phyloP scores from a whole-genome alignment of 192 early-diverging fungal genomes.

The Phycomyces blakesleeanus region DNA sequence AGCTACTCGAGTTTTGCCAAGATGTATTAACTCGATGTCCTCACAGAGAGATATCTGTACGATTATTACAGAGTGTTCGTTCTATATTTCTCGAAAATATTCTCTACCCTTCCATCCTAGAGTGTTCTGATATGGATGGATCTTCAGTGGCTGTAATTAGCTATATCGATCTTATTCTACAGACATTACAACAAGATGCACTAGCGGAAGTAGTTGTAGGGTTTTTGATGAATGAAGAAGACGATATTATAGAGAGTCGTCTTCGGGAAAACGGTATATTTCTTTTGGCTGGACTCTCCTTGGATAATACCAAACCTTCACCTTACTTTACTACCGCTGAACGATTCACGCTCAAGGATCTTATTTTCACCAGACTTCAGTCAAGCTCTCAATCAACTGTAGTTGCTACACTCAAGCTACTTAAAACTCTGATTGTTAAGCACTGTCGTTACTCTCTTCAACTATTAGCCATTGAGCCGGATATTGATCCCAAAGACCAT shows the following conservation, averaged over 20 bases:
- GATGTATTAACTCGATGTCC: constrained; percentile 67
- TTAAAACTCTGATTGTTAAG: constrained; percentile 67
- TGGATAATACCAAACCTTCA: constrained; percentile 4
- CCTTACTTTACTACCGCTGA: constrained; percentile 14
- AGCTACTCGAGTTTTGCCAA: constrained; percentile 72
- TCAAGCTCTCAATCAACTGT: constrained; percentile 86
- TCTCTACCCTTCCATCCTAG: constrained; percentile 78
- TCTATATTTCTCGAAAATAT: constrained; percentile 81
- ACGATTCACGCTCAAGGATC: constrained; percentile 72
- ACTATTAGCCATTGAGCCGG: constrained; percentile 70
- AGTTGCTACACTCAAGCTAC: constrained; percentile 75
- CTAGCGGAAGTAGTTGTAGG: constrained; percentile 69
- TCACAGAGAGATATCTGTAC: constrained; percentile 53
- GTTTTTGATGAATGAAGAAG: constrained; percentile 74
- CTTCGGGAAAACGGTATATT: background rate
- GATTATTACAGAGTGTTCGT: constrained; percentile 65
- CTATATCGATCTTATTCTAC: constrained; percentile 83
- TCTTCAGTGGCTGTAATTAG: constrained; percentile 84
- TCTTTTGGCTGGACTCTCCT: constrained; percentile 1
- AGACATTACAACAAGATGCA: constrained; percentile 68
- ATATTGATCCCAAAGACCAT: constrained; percentile 31
- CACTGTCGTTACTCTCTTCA: constrained; percentile 77
- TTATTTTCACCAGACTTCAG: constrained; percentile 84
- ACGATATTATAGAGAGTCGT: constrained; percentile 32
- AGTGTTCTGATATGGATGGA: constrained; percentile 89